Percentiles rank a stretch among this genome's conserved stretches.
These are phyloP conservation scores for Nemania abortiva DNA, from an alignment of 2,329 filamentous ascomycete genomes.

Conservation along the genomic window DNA sequence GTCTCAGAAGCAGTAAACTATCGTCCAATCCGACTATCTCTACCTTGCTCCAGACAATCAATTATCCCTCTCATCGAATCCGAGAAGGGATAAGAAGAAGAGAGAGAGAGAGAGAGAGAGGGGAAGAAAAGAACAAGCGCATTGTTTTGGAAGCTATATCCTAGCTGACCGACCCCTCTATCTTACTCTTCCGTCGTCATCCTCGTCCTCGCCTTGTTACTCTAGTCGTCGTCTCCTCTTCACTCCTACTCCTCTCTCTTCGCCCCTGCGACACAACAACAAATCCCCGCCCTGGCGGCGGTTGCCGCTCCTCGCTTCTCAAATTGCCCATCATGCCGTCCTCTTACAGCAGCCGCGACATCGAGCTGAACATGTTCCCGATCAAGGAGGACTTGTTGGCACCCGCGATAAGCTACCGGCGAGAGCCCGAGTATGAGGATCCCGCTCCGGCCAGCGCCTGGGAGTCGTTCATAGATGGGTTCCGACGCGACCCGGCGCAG, in stretches of 20 bases:
- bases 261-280: constrained; percentile 23
- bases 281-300: constrained; percentile 41
- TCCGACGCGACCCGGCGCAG: constrained; percentile 69
- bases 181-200: neutral
- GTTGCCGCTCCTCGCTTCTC: constrained; percentile 27
- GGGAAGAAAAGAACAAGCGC: neutral
- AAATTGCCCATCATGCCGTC: constrained; percentile 53
- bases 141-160: neutral
- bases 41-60: neutral
- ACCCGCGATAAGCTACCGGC: constrained; percentile 64
- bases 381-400: constrained; percentile 69
- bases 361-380: constrained; percentile 70
- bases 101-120: neutral
- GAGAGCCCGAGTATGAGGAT: constrained; percentile 61
- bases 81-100: neutral
- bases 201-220: neutral
- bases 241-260: constrained; percentile 3
- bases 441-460: constrained; percentile 51
- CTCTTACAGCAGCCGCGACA: constrained; percentile 48
- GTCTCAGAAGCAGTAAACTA: neutral
- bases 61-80: neutral
- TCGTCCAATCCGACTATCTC: constrained; percentile 1
- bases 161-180: constrained; percentile 7
- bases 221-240: neutral
- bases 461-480: constrained; percentile 68